A percentile compares a stretch with the other conserved stretches of the same genome.
Evolutionary conservation across 2,329 filamentous ascomycete genomes (phyloP).

Genomic region (Talaromyces pinophilus): DNA sequence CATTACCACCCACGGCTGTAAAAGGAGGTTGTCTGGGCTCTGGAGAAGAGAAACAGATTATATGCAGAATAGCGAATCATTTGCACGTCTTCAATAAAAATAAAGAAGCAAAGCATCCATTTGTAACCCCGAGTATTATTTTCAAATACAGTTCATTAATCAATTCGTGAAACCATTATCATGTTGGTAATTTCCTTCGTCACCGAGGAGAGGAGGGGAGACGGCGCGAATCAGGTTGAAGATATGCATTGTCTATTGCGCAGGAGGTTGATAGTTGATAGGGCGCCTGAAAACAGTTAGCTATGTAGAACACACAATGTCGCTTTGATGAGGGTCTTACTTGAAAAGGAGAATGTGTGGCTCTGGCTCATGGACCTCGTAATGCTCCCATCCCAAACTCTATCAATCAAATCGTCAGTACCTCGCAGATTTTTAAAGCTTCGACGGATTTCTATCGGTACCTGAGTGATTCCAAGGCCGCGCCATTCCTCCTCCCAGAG

Average conservation of each 20-base stretch:
- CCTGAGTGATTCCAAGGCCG: slow-evolving; percentile 94
- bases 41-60: background rate
- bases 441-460: slow-evolving; percentile 45
- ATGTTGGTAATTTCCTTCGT: slow-evolving; percentile 22
- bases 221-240: slow-evolving; percentile 26
- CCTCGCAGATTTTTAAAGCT: background rate
- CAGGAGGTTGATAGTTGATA: slow-evolving; percentile 77
- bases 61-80: slow-evolving; percentile 14
- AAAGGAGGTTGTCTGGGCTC: background rate
- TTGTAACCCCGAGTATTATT: slow-evolving; percentile 15
- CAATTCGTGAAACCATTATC: slow-evolving; percentile 21
- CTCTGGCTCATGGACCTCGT: slow-evolving; percentile 98
- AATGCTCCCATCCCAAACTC: slow-evolving; percentile 99
- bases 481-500: slow-evolving; percentile 99
- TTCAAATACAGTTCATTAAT: slow-evolving; percentile 15
- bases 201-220: slow-evolving; percentile 24
- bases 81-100: background rate
- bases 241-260: slow-evolving; percentile 32
- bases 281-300: slow-evolving; percentile 62
- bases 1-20: background rate
- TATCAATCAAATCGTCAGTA: slow-evolving; percentile 43
- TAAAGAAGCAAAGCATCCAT: slow-evolving; percentile 14
- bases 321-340: slow-evolving; percentile 58
- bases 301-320: slow-evolving; percentile 26
- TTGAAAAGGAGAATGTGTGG: slow-evolving; percentile 99